Evolutionary conservation across 78 protist species (phyloP).

Genomic region (Guillardia theta): DNA sequence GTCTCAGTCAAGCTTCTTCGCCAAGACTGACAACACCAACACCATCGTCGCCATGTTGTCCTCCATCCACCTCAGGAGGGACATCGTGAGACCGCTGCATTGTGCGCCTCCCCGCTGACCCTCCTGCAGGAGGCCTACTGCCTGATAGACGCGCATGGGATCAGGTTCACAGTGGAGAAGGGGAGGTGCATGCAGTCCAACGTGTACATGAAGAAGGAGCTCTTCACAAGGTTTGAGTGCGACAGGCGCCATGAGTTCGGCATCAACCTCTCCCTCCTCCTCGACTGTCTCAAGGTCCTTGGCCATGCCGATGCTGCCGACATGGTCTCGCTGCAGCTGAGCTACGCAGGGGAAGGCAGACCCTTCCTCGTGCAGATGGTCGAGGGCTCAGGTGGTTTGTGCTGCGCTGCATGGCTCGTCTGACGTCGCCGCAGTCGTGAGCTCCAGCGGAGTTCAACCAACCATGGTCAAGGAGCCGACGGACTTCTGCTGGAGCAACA

Average conservation of each 20-base stretch:
- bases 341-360: background rate
- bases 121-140: background rate
- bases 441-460: background rate
- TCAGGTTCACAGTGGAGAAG: background rate
- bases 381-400: background rate
- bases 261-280: background rate
- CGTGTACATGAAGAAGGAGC: background rate
- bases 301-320: background rate
- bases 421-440: background rate
- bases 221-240: background rate
- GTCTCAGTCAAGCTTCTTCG: no score
- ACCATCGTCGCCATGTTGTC: background rate
- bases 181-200: background rate
- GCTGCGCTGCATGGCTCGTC: background rate
- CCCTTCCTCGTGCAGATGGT: background rate
- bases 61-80: background rate
- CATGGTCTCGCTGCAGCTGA: background rate
- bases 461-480: background rate
- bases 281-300: background rate
- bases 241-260: background rate
- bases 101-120: background rate
- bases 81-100: background rate
- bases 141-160: background rate
- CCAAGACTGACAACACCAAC: background rate
- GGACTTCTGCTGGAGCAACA: background rate